Base-by-base conservation (phyloP, 2,329 filamentous ascomycete genomes). In the Cercospora sp. region DNA sequence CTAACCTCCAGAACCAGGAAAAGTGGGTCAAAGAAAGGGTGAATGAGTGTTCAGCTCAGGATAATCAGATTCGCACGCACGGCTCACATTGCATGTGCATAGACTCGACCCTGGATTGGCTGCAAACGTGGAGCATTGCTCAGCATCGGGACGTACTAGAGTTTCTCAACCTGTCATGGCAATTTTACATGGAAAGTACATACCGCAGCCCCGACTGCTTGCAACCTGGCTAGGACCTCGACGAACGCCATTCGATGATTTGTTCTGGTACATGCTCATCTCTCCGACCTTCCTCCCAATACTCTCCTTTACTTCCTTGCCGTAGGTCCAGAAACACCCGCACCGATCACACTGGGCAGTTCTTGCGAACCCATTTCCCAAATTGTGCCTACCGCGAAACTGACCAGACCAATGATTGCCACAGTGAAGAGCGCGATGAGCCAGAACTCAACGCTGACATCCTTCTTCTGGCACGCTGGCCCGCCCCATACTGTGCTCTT, bases 311-410 rank as follows among this genome's bases (percentile, higher is more conserved):
- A 74, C 69, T 74, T 74, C 61, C 78, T 93, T 36, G 89, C 85
- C 67, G 88, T 87, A 69, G 89, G 85, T 67, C 89, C 87, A 72
- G 90, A 91, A 42, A 99, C 94, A 71, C 95, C 95, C 59, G 95
- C 95, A n/a, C 93, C 93, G 79, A 99, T 94, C 8, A 99, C 94
- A 74, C 93, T 93, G 0, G 95, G 95, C 71, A 98, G 84, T 81
- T 93, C 91, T 83, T 97, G 89, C 78, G 91, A 88, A 36, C 94
- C 95, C 75, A 98, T 91, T 70, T 84, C 89, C 80, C 90, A 95
- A 64, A 99, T 80, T 84, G 97, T 83, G 5, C 90, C 88, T 73
- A 98, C 89, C 10, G 88, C 89, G 78, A 91, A 89, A 42, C 84
- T 85, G 30, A 96, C 81, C 42, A 91, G 81, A 58, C 87, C 86